Base-by-base conservation (phyloP, 2,329 filamentous ascomycete genomes). In the Diaporthe vaccinii region DNA sequence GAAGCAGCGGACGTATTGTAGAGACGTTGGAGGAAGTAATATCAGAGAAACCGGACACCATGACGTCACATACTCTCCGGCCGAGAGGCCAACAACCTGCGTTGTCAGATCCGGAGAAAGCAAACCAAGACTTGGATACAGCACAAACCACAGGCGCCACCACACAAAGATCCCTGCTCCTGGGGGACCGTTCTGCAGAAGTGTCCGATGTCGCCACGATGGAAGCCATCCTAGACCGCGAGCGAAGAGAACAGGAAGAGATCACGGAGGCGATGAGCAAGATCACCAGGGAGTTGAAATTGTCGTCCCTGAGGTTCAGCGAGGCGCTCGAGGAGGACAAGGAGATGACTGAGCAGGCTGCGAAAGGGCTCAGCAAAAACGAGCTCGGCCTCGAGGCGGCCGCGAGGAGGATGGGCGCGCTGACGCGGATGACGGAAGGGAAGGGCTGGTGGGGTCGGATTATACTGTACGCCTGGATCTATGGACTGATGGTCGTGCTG, bases 391-490 rank as follows among this genome's bases (percentile, higher is more conserved):
- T 98, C 89, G 92, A 95, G 76, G 90, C 91, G 1, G 95, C 96
- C 4, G 91, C 91, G 72, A 90, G 91, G 77, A 87, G 91, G 77
- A 97, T 98, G 94, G 93, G 94, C 1, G 89, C 90, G 80, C 83
- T 98, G 81, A 88, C 91, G 79, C 89, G 89, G 71, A 95, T 98
- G 92, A 95, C 93, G 22, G 96, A 98, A 85, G 96, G 95, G 4
- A 93, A 93, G 82, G 95, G 95, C 0, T 97, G 94, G 93, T 95
- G 90, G 91, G 95, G 93, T 8, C 87, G 96, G 71, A 90, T 98
- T 87, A 88, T 96, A 84, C 87, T 98, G 76, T 98, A 97, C 86
- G 93, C 88, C 53, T 93, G 94, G 89, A 95, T 98, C 67, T 94
- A 93, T 80, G 95, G 91, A 41, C 83, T 98, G 77, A 96, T 95